Evolutionary conservation across 805 yeast species (phyloP).

Genomic region (Sugiyamaella qingdaonensis): DNA sequence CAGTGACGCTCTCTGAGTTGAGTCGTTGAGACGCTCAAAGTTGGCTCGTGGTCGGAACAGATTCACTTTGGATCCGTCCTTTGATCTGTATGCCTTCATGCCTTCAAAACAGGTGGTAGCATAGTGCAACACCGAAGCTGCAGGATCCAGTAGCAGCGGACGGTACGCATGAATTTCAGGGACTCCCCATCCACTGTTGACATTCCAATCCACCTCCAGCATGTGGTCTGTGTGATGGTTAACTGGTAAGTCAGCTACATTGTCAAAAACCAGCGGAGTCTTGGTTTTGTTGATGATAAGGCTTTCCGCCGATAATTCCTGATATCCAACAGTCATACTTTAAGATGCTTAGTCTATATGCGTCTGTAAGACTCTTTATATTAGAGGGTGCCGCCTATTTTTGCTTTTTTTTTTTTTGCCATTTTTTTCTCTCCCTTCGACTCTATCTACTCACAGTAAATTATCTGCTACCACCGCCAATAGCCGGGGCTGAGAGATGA

Average conservation of each 20-base stretch:
- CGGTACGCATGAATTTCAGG: constrained; percentile 77
- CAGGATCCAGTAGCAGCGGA: constrained; percentile 63
- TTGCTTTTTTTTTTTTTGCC: too few species aligned
- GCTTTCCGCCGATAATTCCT: constrained; percentile 15
- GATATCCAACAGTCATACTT: constrained; percentile 19
- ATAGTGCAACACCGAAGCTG: constrained; percentile 76
- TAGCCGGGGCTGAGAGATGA: too few species aligned
- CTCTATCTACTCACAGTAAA: too few species aligned
- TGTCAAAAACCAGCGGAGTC: constrained; percentile 11
- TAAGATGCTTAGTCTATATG: neutral
- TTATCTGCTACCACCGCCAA: too few species aligned
- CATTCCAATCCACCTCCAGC: constrained; percentile 71
- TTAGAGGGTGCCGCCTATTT: too few species aligned
- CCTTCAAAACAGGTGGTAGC: constrained; percentile 85
- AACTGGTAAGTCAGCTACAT: constrained; percentile 7
- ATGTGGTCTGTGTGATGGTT: constrained; percentile 50
- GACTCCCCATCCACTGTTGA: constrained; percentile 62
- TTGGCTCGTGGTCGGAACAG: constrained; percentile 45
- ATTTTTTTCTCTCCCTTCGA: too few species aligned
- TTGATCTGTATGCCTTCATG: constrained; percentile 62
- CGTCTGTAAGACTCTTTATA: neutral
- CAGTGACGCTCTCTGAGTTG: constrained; percentile 46
- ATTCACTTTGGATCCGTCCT: constrained; percentile 19
- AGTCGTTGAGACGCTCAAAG: constrained; percentile 46
- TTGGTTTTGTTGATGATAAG: constrained; percentile 11